phyloP scores from a whole-genome alignment of 345 rosid genomes.

The Salix purpurea region DNA sequence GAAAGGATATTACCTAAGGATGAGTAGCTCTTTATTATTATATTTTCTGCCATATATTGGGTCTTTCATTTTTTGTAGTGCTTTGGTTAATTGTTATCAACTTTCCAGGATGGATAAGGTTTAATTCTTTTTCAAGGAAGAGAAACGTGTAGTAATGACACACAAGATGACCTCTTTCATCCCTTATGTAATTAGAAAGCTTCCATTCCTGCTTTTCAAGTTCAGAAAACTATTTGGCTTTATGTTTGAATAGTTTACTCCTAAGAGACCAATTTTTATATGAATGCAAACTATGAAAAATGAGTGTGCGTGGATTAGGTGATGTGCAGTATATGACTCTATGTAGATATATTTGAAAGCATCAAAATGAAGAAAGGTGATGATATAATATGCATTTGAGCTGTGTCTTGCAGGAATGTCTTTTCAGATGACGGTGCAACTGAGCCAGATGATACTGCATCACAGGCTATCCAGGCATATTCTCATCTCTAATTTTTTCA shows the following conservation, averaged over 20 bases:
- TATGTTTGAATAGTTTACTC: neutral
- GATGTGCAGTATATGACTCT: neutral
- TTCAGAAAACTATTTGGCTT: neutral
- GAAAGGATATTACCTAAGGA: no score
- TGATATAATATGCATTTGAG: neutral
- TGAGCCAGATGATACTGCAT: constrained; percentile 54
- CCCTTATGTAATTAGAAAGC: neutral
- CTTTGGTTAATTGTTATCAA: neutral
- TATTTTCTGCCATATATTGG: no score
- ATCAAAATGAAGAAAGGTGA: no score
- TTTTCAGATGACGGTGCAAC: constrained; percentile 79
- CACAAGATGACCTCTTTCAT: neutral
- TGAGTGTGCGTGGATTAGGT: neutral
- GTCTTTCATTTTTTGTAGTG: no score
- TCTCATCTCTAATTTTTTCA: constrained; percentile 18
- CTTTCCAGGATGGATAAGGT: neutral
- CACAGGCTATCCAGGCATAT: constrained; percentile 66
- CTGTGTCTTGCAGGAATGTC: constrained; percentile 59
- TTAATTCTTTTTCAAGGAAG: neutral
- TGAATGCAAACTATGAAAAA: neutral
- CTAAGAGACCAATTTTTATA: neutral
- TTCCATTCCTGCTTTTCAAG: neutral
- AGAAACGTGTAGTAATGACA: neutral
- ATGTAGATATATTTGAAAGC: no score
- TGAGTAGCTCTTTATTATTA: no score